A percentile compares a stretch with the other conserved stretches of the same genome.
Conservation (phyloP, 106 monocot species). For the Iris macrosiphon region DNA sequence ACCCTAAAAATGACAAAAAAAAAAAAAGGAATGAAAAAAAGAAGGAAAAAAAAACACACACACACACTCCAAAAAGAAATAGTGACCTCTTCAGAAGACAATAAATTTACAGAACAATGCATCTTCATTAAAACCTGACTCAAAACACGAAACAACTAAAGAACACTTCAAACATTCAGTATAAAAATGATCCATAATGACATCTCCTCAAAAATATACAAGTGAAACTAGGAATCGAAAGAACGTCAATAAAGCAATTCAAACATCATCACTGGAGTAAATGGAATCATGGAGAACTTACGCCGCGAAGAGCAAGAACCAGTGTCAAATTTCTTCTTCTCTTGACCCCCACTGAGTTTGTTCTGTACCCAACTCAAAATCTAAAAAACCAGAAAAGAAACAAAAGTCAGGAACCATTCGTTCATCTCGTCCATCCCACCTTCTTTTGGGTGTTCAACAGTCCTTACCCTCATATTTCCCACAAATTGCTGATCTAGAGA, state of each 20-base stretch:
- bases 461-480: slow-evolving; percentile 15
- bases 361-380: slow-evolving; percentile 14
- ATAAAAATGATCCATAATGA: not conserved
- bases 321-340: slow-evolving; percentile 10
- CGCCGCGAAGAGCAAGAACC: not conserved
- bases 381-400: not conserved
- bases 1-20: too few relatives aligned
- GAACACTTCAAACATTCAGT: too few relatives aligned
- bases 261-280: not conserved
- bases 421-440: not conserved
- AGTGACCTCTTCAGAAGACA: too few relatives aligned
- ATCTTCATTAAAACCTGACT: too few relatives aligned
- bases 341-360: slow-evolving; percentile 11
- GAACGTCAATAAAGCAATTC: not conserved
- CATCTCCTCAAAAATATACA: not conserved
- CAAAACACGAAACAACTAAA: too few relatives aligned
- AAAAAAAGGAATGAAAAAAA: too few relatives aligned
- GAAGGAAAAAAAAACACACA: too few relatives aligned
- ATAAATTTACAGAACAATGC: too few relatives aligned
- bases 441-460: not conserved
- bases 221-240: not conserved
- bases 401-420: not conserved
- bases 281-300: slow-evolving; percentile 5
- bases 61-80: too few relatives aligned
- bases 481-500: not conserved